These are phyloP conservation scores for Fusarium pseudonygamai DNA, from an alignment of 2,329 filamentous ascomycete genomes.

Conservation along the genomic window DNA sequence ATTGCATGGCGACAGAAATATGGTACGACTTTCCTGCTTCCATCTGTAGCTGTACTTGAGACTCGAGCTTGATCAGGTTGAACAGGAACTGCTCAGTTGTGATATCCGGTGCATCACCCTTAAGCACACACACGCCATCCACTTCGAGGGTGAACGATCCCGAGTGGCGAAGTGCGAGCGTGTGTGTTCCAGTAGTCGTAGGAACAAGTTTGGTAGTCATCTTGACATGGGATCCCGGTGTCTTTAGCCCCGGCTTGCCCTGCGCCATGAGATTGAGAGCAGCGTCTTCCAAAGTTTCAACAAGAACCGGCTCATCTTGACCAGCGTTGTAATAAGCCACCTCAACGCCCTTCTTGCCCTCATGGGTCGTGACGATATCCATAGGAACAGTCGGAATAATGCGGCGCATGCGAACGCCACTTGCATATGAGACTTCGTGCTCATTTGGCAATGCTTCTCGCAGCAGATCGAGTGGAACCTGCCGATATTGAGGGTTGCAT, in stretches of 20 bases:
- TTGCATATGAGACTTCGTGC: fast-evolving
- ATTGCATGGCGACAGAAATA: neutral
- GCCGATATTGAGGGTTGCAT: neutral
- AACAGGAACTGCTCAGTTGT: neutral
- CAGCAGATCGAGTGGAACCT: neutral
- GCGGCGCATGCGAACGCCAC: neutral
- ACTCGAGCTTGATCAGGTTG: neutral
- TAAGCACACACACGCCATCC: fast-evolving
- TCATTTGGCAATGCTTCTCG: fast-evolving
- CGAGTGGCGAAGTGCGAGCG: neutral
- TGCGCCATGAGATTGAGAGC: neutral
- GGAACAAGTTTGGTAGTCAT: neutral
- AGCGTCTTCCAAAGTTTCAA: neutral
- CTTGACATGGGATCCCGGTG: fast-evolving
- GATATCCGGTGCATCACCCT: neutral
- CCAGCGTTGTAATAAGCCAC: neutral
- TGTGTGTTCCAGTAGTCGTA: neutral
- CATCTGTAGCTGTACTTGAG: fast-evolving
- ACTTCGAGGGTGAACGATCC: fast-evolving
- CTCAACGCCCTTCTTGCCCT: neutral
- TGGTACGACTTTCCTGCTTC: neutral
- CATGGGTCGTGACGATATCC: fast-evolving
- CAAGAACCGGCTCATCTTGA: fast-evolving
- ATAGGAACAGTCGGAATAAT: neutral
- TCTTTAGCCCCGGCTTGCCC: neutral